phyloP scores from a whole-genome alignment of 805 yeast species.

The Maudiozyma serrabonitensis region DNA sequence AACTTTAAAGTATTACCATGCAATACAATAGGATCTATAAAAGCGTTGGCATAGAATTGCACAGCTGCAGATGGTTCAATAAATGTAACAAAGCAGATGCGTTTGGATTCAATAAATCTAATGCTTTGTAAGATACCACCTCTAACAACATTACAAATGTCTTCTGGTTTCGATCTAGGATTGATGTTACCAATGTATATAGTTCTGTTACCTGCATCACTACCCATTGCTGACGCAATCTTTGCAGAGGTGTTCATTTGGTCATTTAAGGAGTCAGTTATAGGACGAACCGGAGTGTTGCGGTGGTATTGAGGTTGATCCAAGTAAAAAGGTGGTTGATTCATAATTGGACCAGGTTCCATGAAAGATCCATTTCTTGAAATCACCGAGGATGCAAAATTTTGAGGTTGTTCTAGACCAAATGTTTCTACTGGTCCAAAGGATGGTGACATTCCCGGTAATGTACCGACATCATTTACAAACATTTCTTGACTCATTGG shows the following conservation, averaged over 20 bases:
- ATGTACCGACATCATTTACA: slow-evolving; percentile 8
- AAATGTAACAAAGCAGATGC: slow-evolving; percentile 61
- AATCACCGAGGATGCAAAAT: background rate
- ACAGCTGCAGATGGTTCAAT: slow-evolving; percentile 55
- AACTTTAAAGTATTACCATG: slow-evolving; percentile 55
- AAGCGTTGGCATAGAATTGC: slow-evolving; percentile 52
- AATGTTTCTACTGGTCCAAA: slow-evolving; percentile 1
- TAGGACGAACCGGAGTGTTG: slow-evolving; percentile 11
- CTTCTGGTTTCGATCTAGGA: slow-evolving; percentile 56
- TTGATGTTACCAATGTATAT: slow-evolving; percentile 61
- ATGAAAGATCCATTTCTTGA: slow-evolving; percentile 1
- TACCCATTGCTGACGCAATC: slow-evolving; percentile 25
- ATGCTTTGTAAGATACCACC: slow-evolving; percentile 67
- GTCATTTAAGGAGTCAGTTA: slow-evolving; percentile 23
- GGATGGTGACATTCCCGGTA: slow-evolving; percentile 1
- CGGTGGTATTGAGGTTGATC: slow-evolving; percentile 11
- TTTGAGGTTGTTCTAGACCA: background rate
- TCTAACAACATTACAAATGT: slow-evolving; percentile 63
- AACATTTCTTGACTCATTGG: slow-evolving; percentile 20
- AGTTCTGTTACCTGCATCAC: slow-evolving; percentile 47
- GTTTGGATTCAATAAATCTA: slow-evolving; percentile 41
- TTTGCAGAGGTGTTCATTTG: slow-evolving; percentile 23
- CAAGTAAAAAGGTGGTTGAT: slow-evolving; percentile 7
- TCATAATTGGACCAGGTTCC: background rate
- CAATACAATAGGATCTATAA: slow-evolving; percentile 47